Evolutionary conservation across 768 basidiomycete genomes (phyloP).

Genomic region (Suillus subaureus): DNA sequence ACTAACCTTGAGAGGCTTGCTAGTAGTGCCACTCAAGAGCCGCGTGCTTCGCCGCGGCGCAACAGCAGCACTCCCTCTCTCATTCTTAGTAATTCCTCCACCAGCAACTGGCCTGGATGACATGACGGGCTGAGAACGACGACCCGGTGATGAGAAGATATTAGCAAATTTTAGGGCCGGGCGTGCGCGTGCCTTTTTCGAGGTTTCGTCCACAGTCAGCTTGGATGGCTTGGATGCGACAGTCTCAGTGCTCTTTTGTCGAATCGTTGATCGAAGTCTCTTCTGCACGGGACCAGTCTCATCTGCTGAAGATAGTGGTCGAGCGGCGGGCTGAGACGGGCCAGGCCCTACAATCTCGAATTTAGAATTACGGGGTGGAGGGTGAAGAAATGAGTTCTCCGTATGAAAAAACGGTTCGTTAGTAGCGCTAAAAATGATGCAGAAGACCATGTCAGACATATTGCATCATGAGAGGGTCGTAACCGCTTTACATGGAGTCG

Average conservation of each 20-base stretch:
- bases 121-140: conserved; percentile 73
- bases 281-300: conserved; percentile 80
- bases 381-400: conserved; percentile 61
- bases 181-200: conserved; percentile 92
- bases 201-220: conserved; percentile 64
- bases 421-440: conserved; percentile 44
- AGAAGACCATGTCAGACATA: conserved; percentile 10
- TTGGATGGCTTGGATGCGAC: conserved; percentile 63
- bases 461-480: not conserved
- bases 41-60: conserved; percentile 75
- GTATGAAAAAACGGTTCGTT: conserved; percentile 56
- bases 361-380: conserved; percentile 43
- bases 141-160: conserved; percentile 84
- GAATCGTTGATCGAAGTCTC: conserved; percentile 66
- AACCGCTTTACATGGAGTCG: conserved; percentile 60
- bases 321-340: conserved; percentile 50
- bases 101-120: conserved; percentile 56
- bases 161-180: conserved; percentile 86
- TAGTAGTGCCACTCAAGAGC: conserved; percentile 57
- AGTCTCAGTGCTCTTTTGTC: conserved; percentile 50
- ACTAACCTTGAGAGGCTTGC: conserved; percentile 63
- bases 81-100: conserved; percentile 50
- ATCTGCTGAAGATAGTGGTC: conserved; percentile 82
- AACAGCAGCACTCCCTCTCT: conserved; percentile 43
- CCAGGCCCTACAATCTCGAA: conserved; percentile 43